Evolutionary conservation across 2,329 filamentous ascomycete species (phyloP).

Genomic region (Xylariaceae sp.): DNA sequence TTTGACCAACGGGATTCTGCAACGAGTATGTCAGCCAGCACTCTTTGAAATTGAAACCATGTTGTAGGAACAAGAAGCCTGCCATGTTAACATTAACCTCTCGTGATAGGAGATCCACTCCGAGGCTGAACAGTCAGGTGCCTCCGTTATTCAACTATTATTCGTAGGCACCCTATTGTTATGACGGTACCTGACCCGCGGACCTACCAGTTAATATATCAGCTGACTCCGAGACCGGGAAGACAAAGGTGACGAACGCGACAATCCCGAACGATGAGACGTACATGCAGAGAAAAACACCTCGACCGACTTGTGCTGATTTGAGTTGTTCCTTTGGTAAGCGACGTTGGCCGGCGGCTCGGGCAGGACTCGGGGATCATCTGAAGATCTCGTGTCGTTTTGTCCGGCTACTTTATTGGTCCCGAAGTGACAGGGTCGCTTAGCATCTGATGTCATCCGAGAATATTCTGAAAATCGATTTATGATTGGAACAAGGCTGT

Average conservation of each 20-base stretch:
- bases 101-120: slow-evolving; percentile 4
- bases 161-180: too few species aligned
- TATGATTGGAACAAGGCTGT: background rate
- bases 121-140: slow-evolving; percentile 8
- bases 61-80: background rate
- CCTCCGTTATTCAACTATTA: too few species aligned
- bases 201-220: too few species aligned
- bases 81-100: slow-evolving; percentile 1
- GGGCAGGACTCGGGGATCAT: too few species aligned
- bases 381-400: background rate
- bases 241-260: background rate
- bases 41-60: background rate
- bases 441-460: slow-evolving; percentile 1
- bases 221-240: too few species aligned
- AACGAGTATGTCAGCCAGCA: background rate
- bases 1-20: background rate
- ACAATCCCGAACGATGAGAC: background rate
- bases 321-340: slow-evolving; percentile 8
- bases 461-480: background rate
- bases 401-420: background rate
- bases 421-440: background rate
- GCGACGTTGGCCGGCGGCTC: slow-evolving; percentile 10
- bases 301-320: background rate
- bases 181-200: too few species aligned
- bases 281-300: background rate